Conservation (phyloP, 148 eudicot species). For the Chenopodium formosanum region DNA sequence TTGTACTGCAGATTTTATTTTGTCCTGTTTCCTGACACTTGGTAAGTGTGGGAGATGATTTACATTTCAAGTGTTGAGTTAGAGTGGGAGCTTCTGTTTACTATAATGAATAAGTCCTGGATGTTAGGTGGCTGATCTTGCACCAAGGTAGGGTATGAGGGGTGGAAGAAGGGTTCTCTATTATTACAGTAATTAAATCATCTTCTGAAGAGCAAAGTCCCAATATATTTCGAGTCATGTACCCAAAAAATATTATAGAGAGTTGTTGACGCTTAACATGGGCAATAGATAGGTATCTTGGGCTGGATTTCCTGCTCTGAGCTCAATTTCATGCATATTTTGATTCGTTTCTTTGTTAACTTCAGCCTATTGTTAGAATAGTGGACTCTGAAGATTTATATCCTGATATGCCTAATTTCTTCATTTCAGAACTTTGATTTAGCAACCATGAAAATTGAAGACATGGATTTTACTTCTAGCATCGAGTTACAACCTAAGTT, state of each 20-base stretch:
- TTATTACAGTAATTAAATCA: no score
- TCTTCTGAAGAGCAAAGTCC: neutral
- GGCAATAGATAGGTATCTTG: neutral
- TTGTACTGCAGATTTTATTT: neutral
- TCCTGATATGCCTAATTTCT: constrained; percentile 17
- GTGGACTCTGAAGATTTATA: neutral
- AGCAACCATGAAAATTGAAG: constrained; percentile 63
- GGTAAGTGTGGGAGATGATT: neutral
- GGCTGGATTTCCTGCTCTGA: neutral
- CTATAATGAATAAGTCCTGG: neutral
- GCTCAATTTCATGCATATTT: neutral
- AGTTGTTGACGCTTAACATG: no score
- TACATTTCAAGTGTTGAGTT: neutral
- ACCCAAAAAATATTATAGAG: no score
- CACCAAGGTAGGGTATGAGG: neutral
- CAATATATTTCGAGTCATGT: neutral
- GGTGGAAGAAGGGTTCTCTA: neutral
- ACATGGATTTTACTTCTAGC: constrained; percentile 80
- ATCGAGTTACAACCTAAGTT: constrained; percentile 53
- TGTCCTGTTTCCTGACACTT: neutral
- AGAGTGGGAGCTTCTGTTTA: neutral
- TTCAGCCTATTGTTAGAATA: neutral
- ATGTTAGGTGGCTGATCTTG: neutral
- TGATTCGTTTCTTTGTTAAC: neutral
- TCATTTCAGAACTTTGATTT: constrained; percentile 75